Percentiles rank a stretch among this genome's conserved stretches.
These are phyloP conservation scores for Dysphania ambrosioides DNA, from an alignment of 148 eudicot genomes.

Conservation along the genomic window DNA sequence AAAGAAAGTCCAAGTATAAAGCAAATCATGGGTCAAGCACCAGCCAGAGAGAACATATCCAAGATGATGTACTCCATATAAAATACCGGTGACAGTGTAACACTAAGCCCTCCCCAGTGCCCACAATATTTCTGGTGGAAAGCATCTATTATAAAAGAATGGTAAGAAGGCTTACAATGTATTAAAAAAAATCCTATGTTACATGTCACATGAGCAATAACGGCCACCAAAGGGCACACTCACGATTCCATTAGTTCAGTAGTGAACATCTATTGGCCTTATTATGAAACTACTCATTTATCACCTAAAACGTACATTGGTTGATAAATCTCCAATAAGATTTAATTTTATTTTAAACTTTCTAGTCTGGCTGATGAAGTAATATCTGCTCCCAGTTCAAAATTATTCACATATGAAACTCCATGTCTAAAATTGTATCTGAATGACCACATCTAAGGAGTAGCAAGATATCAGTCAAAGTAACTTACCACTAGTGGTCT, in stretches of 20 bases:
- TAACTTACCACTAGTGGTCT: constrained; percentile 63
- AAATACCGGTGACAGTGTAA: background rate
- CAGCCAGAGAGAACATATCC: background rate
- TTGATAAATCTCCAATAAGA: background rate
- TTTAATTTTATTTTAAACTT: background rate
- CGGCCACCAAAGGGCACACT: background rate
- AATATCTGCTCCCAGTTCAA: background rate
- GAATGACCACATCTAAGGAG: background rate
- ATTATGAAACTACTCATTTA: background rate
- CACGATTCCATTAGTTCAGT: background rate
- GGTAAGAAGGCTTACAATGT: background rate
- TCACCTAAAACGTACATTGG: background rate
- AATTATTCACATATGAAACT: background rate
- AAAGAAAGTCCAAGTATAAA: background rate
- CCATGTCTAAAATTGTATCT: background rate
- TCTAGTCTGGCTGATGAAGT: background rate
- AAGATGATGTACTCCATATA: background rate
- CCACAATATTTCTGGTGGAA: background rate
- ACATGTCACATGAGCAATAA: background rate
- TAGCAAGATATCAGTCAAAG: background rate
- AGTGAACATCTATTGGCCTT: background rate
- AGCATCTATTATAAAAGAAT: background rate
- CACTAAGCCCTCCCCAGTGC: background rate
- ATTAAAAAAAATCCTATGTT: background rate
- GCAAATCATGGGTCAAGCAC: background rate